Base-by-base conservation (phyloP, 208 protist genomes). In the Leptomonas pyrrhocoris region DNA sequence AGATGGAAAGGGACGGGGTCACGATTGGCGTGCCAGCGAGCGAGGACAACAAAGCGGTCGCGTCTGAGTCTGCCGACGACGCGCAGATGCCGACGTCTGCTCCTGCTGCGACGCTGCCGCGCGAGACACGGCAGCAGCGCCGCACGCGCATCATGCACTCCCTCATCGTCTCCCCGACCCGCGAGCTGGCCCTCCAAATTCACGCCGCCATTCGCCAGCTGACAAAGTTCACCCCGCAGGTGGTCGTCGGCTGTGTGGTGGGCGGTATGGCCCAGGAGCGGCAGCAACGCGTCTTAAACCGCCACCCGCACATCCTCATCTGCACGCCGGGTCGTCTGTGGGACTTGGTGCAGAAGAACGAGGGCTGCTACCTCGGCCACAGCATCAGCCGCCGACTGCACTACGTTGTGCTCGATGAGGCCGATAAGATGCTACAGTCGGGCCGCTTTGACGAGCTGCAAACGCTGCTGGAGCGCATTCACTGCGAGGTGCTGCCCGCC, bases 361-460 rank as follows among this genome's bases (percentile, higher is more conserved):
- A 94, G 59, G 89, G 89, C 66, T 93, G 88, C 73, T 96, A 93
- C 85, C 83, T 96, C 36, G 96, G 94, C 65, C 99, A 99, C 79
- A 93, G 99, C 53, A 92, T 98, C 42, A 92, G 89, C 51, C 89
- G 99, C 18, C 89, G 88, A 21, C 85, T 97, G 68, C 57, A 71
- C 55, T 99, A 93, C 78, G 80, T 99, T 0, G 97, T 99, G 9
- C 85, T 99, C 6, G 99, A 99, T 81, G 98, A 99, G 83, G 98
- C 98, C 0, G 99, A 99, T 71, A 88, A 98, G 63, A 98, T 99
- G 90, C 94, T 99, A 74, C 98, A 99, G 73, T 94, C 86, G 11
- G 90, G 88, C 62, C 97, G 96, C 62, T 98, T 99, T 71, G 96
- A 98, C 30, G 95, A 99, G 75, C 94, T 99, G 81, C 93, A 89